These are phyloP conservation scores for Thymus quinquecostatus DNA, from an alignment of 257 asterid genomes.

Conservation along the genomic window DNA sequence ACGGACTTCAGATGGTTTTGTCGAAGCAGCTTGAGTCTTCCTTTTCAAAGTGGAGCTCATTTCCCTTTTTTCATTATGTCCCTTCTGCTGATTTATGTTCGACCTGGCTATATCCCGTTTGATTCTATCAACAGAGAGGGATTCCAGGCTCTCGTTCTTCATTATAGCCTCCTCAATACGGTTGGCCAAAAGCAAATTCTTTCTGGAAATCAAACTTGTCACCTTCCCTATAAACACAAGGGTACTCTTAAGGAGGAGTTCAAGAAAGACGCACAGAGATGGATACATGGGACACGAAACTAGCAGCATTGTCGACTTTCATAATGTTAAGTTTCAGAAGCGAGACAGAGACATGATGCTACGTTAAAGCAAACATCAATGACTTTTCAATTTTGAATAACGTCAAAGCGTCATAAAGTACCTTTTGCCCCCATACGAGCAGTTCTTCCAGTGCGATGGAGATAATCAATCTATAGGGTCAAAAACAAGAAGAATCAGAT, in stretches of 20 bases:
- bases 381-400: background rate
- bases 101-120: constrained; percentile 83
- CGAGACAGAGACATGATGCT: background rate
- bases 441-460: constrained; percentile 99
- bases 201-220: constrained; percentile 84
- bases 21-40: constrained; percentile 39
- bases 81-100: constrained; percentile 71
- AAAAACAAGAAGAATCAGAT: constrained; percentile 26
- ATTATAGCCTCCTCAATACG: constrained; percentile 82
- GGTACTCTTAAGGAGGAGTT: background rate
- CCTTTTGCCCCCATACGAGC: constrained; percentile 99
- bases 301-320: background rate
- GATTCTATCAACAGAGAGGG: constrained; percentile 73
- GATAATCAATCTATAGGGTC: constrained; percentile 77
- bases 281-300: background rate
- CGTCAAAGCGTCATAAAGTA: constrained; percentile 29
- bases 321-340: background rate
- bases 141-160: constrained; percentile 94
- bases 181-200: constrained; percentile 60
- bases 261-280: background rate
- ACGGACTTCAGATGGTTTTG: constrained; percentile 42
- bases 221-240: constrained; percentile 67
- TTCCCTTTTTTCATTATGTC: constrained; percentile 51
- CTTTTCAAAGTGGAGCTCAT: constrained; percentile 50
- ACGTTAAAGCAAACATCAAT: constrained; percentile 2